phyloP scores from a whole-genome alignment of 108 stramenopile species.

The Cyclostephanos tholiformis region DNA sequence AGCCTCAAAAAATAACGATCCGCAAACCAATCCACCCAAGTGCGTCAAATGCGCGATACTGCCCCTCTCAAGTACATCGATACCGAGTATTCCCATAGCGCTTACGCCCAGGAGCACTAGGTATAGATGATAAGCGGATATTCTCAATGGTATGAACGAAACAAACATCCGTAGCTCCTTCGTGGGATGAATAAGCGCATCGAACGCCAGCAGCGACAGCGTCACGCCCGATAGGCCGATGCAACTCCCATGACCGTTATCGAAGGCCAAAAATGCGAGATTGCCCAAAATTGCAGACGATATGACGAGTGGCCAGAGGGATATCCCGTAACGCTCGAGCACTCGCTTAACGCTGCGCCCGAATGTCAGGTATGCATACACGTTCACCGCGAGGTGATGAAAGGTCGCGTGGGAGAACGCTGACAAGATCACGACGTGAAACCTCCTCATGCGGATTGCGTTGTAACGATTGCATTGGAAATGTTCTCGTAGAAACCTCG shows the following conservation, averaged over 20 bases:
- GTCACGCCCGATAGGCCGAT: slow-evolving; percentile 77
- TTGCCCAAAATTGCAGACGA: slow-evolving; percentile 50
- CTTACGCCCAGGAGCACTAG: slow-evolving; percentile 49
- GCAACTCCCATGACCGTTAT: slow-evolving; percentile 47
- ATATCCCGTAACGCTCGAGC: slow-evolving; percentile 20
- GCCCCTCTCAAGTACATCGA: slow-evolving; percentile 23
- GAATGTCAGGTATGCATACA: slow-evolving; percentile 58
- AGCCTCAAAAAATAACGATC: slow-evolving; percentile 61
- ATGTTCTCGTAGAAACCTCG: slow-evolving; percentile 41
- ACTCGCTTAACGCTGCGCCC: slow-evolving; percentile 47
- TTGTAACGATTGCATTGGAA: slow-evolving; percentile 63
- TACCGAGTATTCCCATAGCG: slow-evolving; percentile 45
- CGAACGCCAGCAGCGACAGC: slow-evolving; percentile 62
- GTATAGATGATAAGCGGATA: slow-evolving; percentile 59
- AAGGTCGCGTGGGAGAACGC: slow-evolving; percentile 68
- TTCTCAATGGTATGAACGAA: slow-evolving; percentile 59
- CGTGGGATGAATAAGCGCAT: slow-evolving; percentile 55
- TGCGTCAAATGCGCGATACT: slow-evolving; percentile 71
- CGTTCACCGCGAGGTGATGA: slow-evolving; percentile 61
- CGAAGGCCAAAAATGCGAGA: slow-evolving; percentile 40
- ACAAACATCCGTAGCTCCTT: slow-evolving; percentile 52
- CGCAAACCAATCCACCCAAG: slow-evolving; percentile 79
- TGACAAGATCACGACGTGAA: slow-evolving; percentile 51
- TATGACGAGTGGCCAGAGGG: slow-evolving; percentile 61
- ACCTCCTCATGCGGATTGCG: slow-evolving; percentile 34